phyloP scores from a whole-genome alignment of 306 rosid species.

The Cucurbita moschata region DNA sequence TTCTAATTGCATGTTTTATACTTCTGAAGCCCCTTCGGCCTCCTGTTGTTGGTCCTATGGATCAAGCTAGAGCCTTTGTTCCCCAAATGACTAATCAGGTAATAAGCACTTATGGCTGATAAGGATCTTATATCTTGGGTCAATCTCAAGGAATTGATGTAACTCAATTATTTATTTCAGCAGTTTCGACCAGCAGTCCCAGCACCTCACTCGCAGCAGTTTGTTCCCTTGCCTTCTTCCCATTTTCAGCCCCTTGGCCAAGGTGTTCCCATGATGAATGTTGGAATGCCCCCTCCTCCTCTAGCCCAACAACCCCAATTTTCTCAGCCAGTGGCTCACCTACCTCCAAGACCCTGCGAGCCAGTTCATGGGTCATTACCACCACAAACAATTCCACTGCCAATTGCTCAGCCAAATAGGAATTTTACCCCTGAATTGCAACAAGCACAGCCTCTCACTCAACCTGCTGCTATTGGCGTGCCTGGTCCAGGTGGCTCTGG shows the following conservation, averaged over 20 bases:
- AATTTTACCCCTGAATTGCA: slow-evolving; percentile 40
- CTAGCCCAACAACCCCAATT: slow-evolving; percentile 47
- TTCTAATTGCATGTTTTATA: background rate
- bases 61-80: slow-evolving; percentile 47
- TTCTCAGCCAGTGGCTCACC: slow-evolving; percentile 53
- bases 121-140: background rate
- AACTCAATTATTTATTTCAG: slow-evolving; percentile 6
- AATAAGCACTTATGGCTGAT: slow-evolving; percentile 12
- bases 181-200: slow-evolving; percentile 72
- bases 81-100: slow-evolving; percentile 70
- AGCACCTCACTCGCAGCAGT: slow-evolving; percentile 51
- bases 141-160: background rate
- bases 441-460: slow-evolving; percentile 39
- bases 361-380: slow-evolving; percentile 35
- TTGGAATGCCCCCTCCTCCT: slow-evolving; percentile 49
- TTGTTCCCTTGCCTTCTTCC: slow-evolving; percentile 51
- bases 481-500: slow-evolving; percentile 54
- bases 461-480: slow-evolving; percentile 42
- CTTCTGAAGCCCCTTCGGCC: slow-evolving; percentile 57
- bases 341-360: slow-evolving; percentile 51
- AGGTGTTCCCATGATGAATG: slow-evolving; percentile 52
- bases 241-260: slow-evolving; percentile 63
- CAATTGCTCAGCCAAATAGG: slow-evolving; percentile 47
- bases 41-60: slow-evolving; percentile 53
- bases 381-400: slow-evolving; percentile 45